Percentiles rank a stretch among this genome's conserved stretches.
phyloP scores from a whole-genome alignment of 2,329 filamentous ascomycete genomes.

The Pleurostoma richardsiae region DNA sequence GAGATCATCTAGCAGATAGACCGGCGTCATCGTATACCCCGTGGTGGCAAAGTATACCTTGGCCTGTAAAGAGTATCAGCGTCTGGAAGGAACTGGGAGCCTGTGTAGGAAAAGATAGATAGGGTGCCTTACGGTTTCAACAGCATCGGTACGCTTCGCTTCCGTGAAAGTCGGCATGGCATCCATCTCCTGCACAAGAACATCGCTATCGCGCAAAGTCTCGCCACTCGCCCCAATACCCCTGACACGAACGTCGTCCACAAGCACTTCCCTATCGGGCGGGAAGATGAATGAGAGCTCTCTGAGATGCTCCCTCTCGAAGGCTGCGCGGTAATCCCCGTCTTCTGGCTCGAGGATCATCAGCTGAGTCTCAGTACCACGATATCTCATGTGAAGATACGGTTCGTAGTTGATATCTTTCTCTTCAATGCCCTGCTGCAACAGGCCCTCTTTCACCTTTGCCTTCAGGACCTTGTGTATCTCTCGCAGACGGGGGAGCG shows the following conservation, averaged over 20 bases:
- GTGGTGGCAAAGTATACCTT: constrained; percentile 15
- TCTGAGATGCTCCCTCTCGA: neutral
- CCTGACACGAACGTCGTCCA: neutral
- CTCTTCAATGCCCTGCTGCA: neutral
- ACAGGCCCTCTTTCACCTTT: neutral
- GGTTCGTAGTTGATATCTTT: neutral
- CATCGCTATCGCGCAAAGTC: too few species aligned
- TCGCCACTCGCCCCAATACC: constrained; percentile 12
- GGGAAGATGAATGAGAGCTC: constrained; percentile 2
- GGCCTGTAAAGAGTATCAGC: neutral
- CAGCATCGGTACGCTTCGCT: constrained; percentile 6
- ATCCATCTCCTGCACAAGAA: too few species aligned
- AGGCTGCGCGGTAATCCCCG: neutral
- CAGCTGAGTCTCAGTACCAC: constrained; percentile 26
- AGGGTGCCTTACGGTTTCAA: constrained; percentile 8
- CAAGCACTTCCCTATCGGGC: neutral
- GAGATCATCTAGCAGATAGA: constrained; percentile 17
- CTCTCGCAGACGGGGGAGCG: neutral
- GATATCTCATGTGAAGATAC: constrained; percentile 22
- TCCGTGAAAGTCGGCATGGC: too few species aligned
- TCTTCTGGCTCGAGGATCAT: constrained; percentile 14
- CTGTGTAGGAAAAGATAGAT: constrained; percentile 1
- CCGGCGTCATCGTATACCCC: constrained; percentile 11
- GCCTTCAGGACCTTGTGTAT: neutral
- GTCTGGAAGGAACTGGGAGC: neutral